A percentile compares a stretch with the other conserved stretches of the same genome.
phyloP scores from a whole-genome alignment of 2,329 filamentous ascomycete genomes.

The Talaromyces sp. region DNA sequence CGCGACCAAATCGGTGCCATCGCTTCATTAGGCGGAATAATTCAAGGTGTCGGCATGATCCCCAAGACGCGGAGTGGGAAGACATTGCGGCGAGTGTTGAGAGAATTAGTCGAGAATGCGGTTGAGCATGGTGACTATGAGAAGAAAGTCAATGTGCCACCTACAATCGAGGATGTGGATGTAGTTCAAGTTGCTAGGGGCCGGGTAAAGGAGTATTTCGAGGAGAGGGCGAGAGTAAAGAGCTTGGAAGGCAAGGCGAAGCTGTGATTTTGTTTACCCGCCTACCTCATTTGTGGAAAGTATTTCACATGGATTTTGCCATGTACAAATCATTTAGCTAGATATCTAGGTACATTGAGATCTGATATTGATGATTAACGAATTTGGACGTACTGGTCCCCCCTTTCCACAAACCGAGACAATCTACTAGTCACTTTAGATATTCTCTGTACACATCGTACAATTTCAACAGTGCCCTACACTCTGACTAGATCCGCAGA shows the following conservation, averaged over 20 bases:
- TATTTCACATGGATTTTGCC: neutral
- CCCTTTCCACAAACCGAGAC: neutral
- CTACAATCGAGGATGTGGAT: slow-evolving; percentile 76
- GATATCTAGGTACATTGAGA: neutral
- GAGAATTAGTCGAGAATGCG: slow-evolving; percentile 80
- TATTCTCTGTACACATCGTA: neutral
- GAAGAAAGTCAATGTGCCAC: slow-evolving; percentile 69
- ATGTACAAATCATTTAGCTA: neutral
- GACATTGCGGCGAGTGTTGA: slow-evolving; percentile 75
- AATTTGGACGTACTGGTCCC: neutral
- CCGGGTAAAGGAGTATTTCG: slow-evolving; percentile 74
- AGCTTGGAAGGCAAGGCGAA: slow-evolving; percentile 37
- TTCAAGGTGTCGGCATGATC: slow-evolving; percentile 81
- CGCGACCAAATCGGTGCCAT: slow-evolving; percentile 83
- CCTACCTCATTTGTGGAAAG: neutral
- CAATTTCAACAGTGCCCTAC: neutral
- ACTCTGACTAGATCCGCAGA: neutral
- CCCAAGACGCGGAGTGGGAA: slow-evolving; percentile 92
- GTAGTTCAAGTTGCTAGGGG: slow-evolving; percentile 71
- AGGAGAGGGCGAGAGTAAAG: slow-evolving; percentile 35
- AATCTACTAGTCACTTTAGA: neutral
- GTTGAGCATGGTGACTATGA: slow-evolving; percentile 65
- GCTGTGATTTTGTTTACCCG: slow-evolving; percentile 32
- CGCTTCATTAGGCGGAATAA: slow-evolving; percentile 78
- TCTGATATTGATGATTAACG: neutral